phyloP scores from a whole-genome alignment of 345 rosid genomes.

The Chamaenerion angustifolium region DNA sequence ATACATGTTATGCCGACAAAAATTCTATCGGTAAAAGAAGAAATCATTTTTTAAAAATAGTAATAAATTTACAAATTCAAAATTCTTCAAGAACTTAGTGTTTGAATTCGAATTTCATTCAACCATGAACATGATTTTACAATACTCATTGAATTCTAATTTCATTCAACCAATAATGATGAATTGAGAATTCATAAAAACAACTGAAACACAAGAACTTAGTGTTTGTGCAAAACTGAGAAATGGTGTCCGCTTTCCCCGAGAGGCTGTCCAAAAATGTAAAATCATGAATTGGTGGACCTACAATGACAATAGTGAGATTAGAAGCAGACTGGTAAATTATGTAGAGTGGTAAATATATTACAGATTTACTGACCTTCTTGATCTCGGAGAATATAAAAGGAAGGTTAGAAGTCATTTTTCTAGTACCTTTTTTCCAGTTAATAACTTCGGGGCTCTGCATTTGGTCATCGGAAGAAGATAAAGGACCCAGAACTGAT shows the following conservation, averaged over 20 bases:
- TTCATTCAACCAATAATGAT: no score
- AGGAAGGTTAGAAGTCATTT: slow-evolving; percentile 60
- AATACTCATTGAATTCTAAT: no score
- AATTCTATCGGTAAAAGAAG: no score
- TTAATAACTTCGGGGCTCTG: slow-evolving; percentile 59
- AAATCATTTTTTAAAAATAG: no score
- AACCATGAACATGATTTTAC: no score
- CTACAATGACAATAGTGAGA: slow-evolving; percentile 23
- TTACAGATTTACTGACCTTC: slow-evolving; percentile 33
- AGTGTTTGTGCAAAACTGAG: neutral
- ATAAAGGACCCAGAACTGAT: slow-evolving; percentile 70
- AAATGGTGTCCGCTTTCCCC: slow-evolving; percentile 9
- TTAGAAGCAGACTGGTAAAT: neutral
- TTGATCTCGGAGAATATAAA: slow-evolving; percentile 70
- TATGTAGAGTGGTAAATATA: no score
- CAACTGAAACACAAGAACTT: slow-evolving; percentile 3
- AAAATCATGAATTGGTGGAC: slow-evolving; percentile 90
- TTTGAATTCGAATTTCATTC: no score
- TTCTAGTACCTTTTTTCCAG: slow-evolving; percentile 64
- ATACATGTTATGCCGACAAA: no score
- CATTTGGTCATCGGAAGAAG: slow-evolving; percentile 26
- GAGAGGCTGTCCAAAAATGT: slow-evolving; percentile 53
- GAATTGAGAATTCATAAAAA: no score
- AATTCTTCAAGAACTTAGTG: no score
- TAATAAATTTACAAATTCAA: no score